Conservation (phyloP, 1,284 basidiomycete genomes). For the Apiotrichum siamense region DNA sequence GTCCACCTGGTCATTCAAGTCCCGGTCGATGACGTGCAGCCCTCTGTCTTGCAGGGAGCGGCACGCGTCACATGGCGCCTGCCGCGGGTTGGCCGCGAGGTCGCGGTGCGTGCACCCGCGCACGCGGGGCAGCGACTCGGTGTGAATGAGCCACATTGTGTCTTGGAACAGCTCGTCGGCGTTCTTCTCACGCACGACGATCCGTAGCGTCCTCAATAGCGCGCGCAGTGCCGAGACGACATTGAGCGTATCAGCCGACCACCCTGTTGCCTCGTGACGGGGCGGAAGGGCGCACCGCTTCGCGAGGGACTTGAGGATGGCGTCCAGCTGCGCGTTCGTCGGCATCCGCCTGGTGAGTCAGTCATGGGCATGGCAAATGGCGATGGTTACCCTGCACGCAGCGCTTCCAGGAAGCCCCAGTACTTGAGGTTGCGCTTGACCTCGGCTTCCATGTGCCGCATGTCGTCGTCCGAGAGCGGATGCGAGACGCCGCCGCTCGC, state of each 20-base stretch:
- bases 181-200: conserved; percentile 10
- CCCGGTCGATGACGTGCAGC: neutral
- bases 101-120: neutral
- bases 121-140: neutral
- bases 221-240: neutral
- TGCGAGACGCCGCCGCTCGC: neutral
- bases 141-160: conserved; percentile 2
- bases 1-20: neutral
- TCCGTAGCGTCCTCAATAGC: neutral
- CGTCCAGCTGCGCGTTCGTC: neutral
- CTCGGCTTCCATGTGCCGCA: neutral
- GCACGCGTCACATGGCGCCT: neutral
- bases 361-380: neutral
- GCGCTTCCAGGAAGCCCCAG: neutral
- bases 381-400: neutral
- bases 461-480: neutral
- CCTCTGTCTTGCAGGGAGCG: neutral
- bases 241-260: neutral
- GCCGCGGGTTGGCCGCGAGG: neutral
- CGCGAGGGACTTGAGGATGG: too few relatives aligned
- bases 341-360: neutral
- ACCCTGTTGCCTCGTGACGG: neutral
- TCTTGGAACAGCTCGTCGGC: conserved; percentile 15
- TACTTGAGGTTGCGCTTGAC: conserved; percentile 1
- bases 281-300: too few relatives aligned